A percentile compares a stretch with the other conserved stretches of the same genome.
Evolutionary conservation across 805 yeast species (phyloP).

Genomic region (Metschnikowia shivogae): DNA sequence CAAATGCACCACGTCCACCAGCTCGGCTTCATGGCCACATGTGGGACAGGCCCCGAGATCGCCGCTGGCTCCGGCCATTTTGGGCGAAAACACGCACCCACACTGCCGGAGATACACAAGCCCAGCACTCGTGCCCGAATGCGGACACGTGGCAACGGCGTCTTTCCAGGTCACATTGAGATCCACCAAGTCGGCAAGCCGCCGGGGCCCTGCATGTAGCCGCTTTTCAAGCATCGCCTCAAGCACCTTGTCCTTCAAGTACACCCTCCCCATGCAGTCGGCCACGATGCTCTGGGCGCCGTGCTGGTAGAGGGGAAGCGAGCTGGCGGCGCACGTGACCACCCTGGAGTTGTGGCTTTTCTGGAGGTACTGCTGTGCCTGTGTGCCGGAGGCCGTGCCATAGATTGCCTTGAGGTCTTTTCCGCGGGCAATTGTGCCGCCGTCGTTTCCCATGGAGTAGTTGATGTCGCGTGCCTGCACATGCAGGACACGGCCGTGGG

Average conservation of each 20-base stretch:
- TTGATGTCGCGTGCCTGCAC: no score
- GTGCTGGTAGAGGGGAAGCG: conserved; percentile 34
- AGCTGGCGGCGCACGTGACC: conserved; percentile 47
- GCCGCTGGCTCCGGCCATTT: conserved; percentile 6
- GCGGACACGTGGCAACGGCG: conserved; percentile 28
- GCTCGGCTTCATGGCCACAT: conserved; percentile 18
- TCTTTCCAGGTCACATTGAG: conserved; percentile 11
- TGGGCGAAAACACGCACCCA: conserved; percentile 34
- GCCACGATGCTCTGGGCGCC: conserved; percentile 49
- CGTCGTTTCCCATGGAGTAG: conserved; percentile 48
- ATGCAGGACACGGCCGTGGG: background rate
- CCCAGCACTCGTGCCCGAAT: conserved; percentile 19
- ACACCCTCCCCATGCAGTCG: conserved; percentile 64
- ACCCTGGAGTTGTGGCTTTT: conserved; percentile 30
- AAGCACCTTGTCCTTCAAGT: conserved; percentile 58
- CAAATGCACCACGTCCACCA: conserved; percentile 32
- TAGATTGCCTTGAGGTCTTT: conserved; percentile 42
- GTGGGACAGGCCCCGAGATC: conserved; percentile 27
- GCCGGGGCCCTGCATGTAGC: conserved; percentile 13
- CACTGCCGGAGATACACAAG: conserved; percentile 34
- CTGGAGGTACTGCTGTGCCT: conserved; percentile 9
- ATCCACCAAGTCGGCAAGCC: conserved; percentile 15
- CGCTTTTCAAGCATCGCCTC: conserved; percentile 46
- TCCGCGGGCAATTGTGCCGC: conserved; percentile 66
- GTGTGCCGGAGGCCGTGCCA: conserved; percentile 14